Evolutionary conservation across 192 early-diverging fungal species (phyloP).

Genomic region (Coemansia sp.): DNA sequence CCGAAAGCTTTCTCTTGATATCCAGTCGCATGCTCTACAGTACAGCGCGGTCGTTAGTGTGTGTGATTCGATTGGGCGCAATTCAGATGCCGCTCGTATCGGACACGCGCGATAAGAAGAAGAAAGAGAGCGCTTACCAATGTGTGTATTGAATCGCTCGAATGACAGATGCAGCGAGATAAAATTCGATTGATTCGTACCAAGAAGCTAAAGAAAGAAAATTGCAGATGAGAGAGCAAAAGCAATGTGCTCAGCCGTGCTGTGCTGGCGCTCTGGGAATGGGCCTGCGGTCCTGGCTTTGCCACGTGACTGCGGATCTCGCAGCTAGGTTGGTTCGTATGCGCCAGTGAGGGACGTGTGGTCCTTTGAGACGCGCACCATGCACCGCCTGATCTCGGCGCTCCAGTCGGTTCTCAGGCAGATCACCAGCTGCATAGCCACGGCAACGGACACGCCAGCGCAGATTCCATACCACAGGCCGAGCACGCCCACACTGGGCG

Average conservation of each 20-base stretch:
- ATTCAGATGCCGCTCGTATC: background rate
- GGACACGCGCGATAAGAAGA: background rate
- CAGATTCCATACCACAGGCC: conserved; percentile 58
- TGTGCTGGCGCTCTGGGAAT: background rate
- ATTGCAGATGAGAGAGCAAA: conserved; percentile 4
- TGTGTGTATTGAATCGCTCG: background rate
- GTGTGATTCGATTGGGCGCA: background rate
- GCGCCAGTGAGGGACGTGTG: conserved; percentile 5
- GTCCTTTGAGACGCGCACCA: conserved; percentile 42
- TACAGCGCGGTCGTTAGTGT: background rate
- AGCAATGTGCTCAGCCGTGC: background rate
- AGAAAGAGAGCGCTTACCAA: background rate
- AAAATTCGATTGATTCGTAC: background rate
- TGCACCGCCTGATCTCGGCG: conserved; percentile 40
- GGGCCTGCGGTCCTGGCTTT: background rate
- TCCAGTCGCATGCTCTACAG: conserved; percentile 61
- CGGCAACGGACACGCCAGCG: conserved; percentile 35
- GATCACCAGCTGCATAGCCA: conserved; percentile 39
- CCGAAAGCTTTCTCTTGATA: conserved; percentile 63
- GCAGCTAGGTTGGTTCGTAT: background rate
- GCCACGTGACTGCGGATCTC: background rate
- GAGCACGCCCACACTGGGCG: conserved; percentile 35
- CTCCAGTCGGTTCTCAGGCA: conserved; percentile 33
- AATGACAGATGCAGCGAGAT: conserved; percentile 1
- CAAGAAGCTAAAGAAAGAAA: background rate